Base-by-base conservation (phyloP, 2,329 filamentous ascomycete species). In the Fusarium torulosum region DNA sequence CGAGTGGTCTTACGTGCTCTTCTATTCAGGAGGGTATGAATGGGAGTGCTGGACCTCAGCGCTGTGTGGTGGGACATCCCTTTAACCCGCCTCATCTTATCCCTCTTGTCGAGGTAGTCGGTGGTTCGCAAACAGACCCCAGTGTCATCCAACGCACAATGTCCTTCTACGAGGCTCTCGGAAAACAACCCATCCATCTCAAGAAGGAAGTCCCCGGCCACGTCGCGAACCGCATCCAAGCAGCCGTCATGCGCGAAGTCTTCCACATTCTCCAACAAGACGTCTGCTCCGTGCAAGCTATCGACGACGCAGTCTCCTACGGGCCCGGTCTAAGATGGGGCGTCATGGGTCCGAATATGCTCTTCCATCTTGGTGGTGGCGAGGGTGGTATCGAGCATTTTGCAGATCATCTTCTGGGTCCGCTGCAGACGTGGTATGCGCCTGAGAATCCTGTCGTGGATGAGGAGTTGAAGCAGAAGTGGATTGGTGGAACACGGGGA, bases 301-400 rank as follows among this genome's bases (percentile, higher is more conserved):
- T 64, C 14, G 61, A 64, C 11, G 52, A 64, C 17, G 61, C 59
- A 19, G 45, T 64, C 7, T 63, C 61, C 1, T 63, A 64, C 20
- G 61, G 61, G 1, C 61, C 61, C 10, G 61, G 61, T 4, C 17
- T 64, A 1, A 8, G 61, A 1, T 64, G 61, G 61, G 61, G 61
- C 2, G 45, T 64, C 4, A 64, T 64, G 61, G 61, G 61, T 23
- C 61, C 61, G 0, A 64, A 52, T 8, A 50, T 53, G 7, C 17
- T 64, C 2, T 47, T 63, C 8, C 61, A 64, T 63, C 61, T 64
- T 8, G 61, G 61, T 14, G 61, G 61, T 23, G 61, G 61, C 2
- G 46, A 63, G 29, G 59, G 58, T 15, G 61, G 61, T 9, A 63
- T 63, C 21, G 61, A 64, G 8, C 61, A 64, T 42, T 57, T 64